These are phyloP conservation scores for Aureobasidium sp. DNA, from an alignment of 2,329 filamentous ascomycete species.

Conservation along the genomic window DNA sequence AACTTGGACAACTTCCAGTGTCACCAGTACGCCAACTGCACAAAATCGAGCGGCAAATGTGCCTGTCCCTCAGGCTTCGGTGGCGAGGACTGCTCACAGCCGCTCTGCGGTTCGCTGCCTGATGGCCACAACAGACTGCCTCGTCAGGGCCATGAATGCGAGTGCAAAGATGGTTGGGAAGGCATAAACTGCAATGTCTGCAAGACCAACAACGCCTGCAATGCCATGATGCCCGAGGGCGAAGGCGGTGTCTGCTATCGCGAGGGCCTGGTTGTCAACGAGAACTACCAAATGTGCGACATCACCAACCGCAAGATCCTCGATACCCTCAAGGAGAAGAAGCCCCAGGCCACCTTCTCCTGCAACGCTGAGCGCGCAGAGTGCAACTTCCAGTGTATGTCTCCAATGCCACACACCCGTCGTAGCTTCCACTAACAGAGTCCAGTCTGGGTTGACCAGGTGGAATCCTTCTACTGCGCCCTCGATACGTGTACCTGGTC, in stretches of 20 bases:
- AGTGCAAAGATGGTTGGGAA: constrained; percentile 88
- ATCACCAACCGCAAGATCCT: constrained; percentile 95
- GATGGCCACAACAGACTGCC: constrained; percentile 73
- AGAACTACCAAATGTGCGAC: constrained; percentile 97
- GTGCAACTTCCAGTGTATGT: constrained; percentile 91
- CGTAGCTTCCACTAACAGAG: constrained; percentile 23
- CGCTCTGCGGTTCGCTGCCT: constrained; percentile 82
- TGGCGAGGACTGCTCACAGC: constrained; percentile 84
- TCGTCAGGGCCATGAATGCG: constrained; percentile 63
- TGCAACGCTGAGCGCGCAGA: constrained; percentile 68
- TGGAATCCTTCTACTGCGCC: constrained; percentile 94
- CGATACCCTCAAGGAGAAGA: constrained; percentile 73
- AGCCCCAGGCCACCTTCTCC: constrained; percentile 89
- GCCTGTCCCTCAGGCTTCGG: constrained; percentile 87
- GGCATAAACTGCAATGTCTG: constrained; percentile 98
- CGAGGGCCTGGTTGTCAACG: constrained; percentile 80
- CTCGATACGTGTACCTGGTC: constrained; percentile 72
- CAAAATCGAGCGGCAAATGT: constrained; percentile 86
- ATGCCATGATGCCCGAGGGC: constrained; percentile 76
- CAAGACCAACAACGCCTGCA: constrained; percentile 72
- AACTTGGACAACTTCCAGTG: constrained; percentile 87
- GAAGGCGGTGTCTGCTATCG: constrained; percentile 87
- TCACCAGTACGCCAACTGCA: constrained; percentile 83
- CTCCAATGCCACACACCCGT: background rate
- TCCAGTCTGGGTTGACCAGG: constrained; percentile 85